Evolutionary conservation across 768 basidiomycete genomes (phyloP).

Genomic region (Phylloporus sp.): DNA sequence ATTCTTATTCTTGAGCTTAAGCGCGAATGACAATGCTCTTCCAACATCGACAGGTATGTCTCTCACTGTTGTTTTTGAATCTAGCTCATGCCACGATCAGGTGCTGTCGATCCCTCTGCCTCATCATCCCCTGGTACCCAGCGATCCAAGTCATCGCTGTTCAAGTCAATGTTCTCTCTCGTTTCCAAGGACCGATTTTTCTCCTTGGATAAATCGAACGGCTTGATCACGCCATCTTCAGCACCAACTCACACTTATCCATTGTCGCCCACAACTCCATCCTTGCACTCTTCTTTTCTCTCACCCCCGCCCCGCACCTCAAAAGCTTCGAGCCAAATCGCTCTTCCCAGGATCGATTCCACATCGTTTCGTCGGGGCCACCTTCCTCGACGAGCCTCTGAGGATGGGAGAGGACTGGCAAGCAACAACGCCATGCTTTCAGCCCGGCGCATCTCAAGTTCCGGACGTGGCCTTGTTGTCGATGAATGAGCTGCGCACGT

Average conservation of each 20-base stretch:
- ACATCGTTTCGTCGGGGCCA: slow-evolving; percentile 33
- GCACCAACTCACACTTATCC: slow-evolving; percentile 13
- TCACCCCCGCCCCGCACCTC: slow-evolving; percentile 28
- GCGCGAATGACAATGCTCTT: slow-evolving; percentile 94
- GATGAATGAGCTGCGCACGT: slow-evolving; percentile 11
- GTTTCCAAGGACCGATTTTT: slow-evolving; percentile 39
- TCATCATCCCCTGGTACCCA: slow-evolving; percentile 28
- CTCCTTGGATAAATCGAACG: slow-evolving; percentile 54
- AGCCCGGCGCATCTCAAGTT: slow-evolving; percentile 15
- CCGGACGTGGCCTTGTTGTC: slow-evolving; percentile 1
- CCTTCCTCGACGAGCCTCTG: slow-evolving; percentile 36
- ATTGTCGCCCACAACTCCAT: slow-evolving; percentile 26
- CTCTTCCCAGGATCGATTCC: slow-evolving; percentile 34
- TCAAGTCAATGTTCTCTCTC: slow-evolving; percentile 58
- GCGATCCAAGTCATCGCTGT: slow-evolving; percentile 57
- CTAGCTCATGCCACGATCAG: slow-evolving; percentile 5
- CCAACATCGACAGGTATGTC: slow-evolving; percentile 60
- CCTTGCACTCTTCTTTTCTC: slow-evolving; percentile 17
- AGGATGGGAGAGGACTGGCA: slow-evolving; percentile 2
- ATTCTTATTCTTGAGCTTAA: slow-evolving; percentile 92
- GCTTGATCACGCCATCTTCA: slow-evolving; percentile 58
- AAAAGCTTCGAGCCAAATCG: slow-evolving; percentile 1
- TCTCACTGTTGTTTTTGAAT: not conserved
- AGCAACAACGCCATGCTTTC: slow-evolving; percentile 22
- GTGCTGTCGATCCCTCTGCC: slow-evolving; percentile 18